Base-by-base conservation (phyloP, 2,329 filamentous ascomycete species). In the Colletotrichum sp. region DNA sequence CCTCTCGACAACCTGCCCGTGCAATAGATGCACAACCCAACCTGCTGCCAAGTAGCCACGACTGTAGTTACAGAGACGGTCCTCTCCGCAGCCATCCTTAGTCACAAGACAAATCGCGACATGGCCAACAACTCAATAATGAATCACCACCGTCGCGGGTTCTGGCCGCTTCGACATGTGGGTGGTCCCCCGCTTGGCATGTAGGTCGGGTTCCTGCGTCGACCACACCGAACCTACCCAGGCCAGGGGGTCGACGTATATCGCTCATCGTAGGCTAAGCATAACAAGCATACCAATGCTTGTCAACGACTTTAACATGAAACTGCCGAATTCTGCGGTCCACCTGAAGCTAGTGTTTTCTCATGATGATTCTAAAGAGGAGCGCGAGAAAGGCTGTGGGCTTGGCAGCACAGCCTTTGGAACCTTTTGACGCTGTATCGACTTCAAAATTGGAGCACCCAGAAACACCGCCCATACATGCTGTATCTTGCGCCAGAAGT, bases 301-400 rank as follows among this genome's bases (percentile, higher is more conserved):
- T 52, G 43, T 52, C 43, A 1, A 52, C n/a, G 43, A 52, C 6
- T 52, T 52, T 52, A 52, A 52, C 43, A 52, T 52, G 43, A 52
- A 52, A 52, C 43, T 52, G 43, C 43, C 43, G 43, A 21, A 52
- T 52, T 52, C 43, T 52, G 43, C 43, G n/a, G 43, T 52, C n/a
- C 43, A 52, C 43, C 43, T 21, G 43, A 52, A 21, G 43, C 43
- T 52, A 52, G 43, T 3, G n/a, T 24, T 52, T 52, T 52, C 43
- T 52, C 43, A 13, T 52, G 43, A 21, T 52, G 43, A 52, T 1
- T 21, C 43, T 21, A 13, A 13, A 52, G 43, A 52, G 43, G 43
- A 52, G 43, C 43, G 2, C 12, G 16, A 52, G n/a, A 18, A 52
- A 52, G 43, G 12, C 10, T 8, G n/a, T 52, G 43, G 43, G n/a